These are phyloP conservation scores for Trypanosoma mega DNA, from an alignment of 208 protist species.

Conservation along the genomic window DNA sequence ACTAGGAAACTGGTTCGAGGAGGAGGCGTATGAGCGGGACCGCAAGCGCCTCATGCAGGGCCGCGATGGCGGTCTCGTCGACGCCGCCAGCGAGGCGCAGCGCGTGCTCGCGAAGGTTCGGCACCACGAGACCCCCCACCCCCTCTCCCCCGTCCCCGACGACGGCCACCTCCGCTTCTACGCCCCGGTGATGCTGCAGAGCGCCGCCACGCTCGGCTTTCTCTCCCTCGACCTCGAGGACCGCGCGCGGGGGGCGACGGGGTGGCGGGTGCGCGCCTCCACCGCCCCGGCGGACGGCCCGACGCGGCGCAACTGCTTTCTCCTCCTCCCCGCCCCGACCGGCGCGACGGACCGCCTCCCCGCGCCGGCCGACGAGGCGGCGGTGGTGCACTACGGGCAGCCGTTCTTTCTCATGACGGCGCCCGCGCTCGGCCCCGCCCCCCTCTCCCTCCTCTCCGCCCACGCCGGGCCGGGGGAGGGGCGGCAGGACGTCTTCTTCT, in stretches of 20 bases:
- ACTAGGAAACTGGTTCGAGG: constrained; percentile 86
- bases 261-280: constrained; percentile 67
- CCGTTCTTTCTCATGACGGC: constrained; percentile 86
- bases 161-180: constrained; percentile 83
- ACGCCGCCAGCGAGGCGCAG: constrained; percentile 55
- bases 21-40: constrained; percentile 76
- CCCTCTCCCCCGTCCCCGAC: constrained; percentile 38
- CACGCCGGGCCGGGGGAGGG: constrained; percentile 53
- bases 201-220: constrained; percentile 67
- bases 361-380: constrained; percentile 67
- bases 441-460: constrained; percentile 79
- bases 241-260: constrained; percentile 37
- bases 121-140: constrained; percentile 78
- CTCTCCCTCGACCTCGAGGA: constrained; percentile 87
- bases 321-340: constrained; percentile 68
- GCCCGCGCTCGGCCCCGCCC: constrained; percentile 59
- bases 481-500: constrained; percentile 83
- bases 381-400: constrained; percentile 90
- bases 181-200: constrained; percentile 81
- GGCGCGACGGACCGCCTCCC: constrained; percentile 69
- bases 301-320: constrained; percentile 64
- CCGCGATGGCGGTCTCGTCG: constrained; percentile 52
- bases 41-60: constrained; percentile 74
- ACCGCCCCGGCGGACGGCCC: constrained; percentile 53
- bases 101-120: constrained; percentile 68